phyloP scores from a whole-genome alignment of 768 basidiomycete species.

The Pleurotus tuoliensis region DNA sequence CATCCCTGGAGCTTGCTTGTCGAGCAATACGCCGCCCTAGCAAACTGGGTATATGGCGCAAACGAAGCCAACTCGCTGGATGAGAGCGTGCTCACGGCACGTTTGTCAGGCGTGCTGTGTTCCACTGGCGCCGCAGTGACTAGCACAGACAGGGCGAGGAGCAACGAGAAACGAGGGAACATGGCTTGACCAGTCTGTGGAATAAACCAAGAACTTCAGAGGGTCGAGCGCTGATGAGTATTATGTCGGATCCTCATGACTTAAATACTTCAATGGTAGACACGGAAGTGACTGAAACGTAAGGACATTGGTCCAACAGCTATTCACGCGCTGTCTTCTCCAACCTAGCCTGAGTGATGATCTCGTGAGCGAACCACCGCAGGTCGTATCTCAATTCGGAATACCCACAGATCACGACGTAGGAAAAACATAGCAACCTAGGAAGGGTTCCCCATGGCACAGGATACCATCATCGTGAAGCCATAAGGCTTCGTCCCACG shows the following conservation, averaged over 20 bases:
- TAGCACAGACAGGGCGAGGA: background rate
- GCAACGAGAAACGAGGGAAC: background rate
- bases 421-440: background rate
- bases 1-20: conserved; percentile 32
- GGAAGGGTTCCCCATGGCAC: background rate
- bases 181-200: background rate
- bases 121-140: conserved; percentile 4
- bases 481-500: background rate
- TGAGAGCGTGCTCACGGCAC: conserved; percentile 21
- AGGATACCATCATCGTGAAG: background rate
- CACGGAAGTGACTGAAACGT: background rate
- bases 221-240: background rate
- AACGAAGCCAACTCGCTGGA: conserved; percentile 30
- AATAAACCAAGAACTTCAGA: background rate
- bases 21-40: conserved; percentile 52
- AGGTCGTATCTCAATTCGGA: background rate
- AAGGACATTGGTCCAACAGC: background rate
- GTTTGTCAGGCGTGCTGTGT: background rate
- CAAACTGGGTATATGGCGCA: conserved; percentile 47
- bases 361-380: background rate
- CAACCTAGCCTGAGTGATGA: background rate
- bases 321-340: background rate
- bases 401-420: background rate
- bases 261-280: background rate
- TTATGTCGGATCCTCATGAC: background rate